Percentiles rank a stretch among this genome's conserved stretches.
phyloP scores from a whole-genome alignment of 2,329 filamentous ascomycete species.

The Pyrenophora graminea region DNA sequence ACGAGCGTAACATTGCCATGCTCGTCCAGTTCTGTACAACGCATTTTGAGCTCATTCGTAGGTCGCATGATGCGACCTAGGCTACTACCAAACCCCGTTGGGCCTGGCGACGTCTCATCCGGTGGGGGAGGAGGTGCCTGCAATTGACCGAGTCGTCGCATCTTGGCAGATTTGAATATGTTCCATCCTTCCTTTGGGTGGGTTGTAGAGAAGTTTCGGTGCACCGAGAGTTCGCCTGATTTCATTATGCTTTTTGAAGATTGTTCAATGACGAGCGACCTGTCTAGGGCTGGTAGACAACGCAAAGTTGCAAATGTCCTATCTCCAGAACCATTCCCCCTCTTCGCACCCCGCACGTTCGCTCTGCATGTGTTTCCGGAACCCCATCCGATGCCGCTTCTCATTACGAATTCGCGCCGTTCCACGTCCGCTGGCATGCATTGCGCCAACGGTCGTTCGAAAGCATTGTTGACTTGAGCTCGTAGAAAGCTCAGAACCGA shows the following conservation, averaged over 20 bases:
- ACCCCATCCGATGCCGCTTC: conserved; percentile 1
- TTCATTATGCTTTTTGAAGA: neutral
- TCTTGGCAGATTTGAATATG: conserved; percentile 35
- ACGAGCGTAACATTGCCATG: conserved; percentile 89
- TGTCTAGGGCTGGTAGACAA: conserved; percentile 5
- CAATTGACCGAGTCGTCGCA: conserved; percentile 54
- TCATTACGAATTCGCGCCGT: conserved; percentile 21
- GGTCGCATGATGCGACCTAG: conserved; percentile 76
- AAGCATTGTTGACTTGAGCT: conserved; percentile 38
- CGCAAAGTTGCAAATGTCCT: conserved; percentile 12
- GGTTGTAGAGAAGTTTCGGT: conserved; percentile 17
- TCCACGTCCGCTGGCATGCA: conserved; percentile 28
- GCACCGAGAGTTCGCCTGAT: neutral
- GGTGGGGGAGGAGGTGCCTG: conserved; percentile 61
- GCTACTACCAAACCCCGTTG: conserved; percentile 47
- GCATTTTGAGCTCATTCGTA: conserved; percentile 79
- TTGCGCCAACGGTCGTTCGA: conserved; percentile 31
- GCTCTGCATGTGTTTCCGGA: conserved; percentile 5
- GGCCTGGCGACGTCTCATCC: conserved; percentile 59
- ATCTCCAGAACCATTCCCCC: neutral
- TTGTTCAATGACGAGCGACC: neutral
- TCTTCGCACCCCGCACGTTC: neutral
- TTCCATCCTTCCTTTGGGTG: conserved; percentile 26
- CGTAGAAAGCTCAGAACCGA: conserved; percentile 46
- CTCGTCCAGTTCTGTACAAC: conserved; percentile 95